Conservation (phyloP, 192 early-diverging fungal species). For the Backusella circina region DNA sequence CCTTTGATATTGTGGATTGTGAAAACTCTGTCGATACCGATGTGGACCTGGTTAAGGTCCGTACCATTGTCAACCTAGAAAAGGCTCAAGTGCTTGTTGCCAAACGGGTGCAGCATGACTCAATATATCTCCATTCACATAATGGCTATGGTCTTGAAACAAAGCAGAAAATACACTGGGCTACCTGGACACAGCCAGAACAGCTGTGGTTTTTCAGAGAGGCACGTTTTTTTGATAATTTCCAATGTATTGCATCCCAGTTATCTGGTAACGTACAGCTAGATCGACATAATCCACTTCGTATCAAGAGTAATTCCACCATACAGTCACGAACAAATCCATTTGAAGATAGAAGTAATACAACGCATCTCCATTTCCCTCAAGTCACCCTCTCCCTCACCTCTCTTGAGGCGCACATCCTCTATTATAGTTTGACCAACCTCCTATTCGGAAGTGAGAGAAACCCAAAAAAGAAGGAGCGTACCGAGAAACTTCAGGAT, state of each 20-base stretch:
- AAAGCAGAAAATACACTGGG: constrained; percentile 38
- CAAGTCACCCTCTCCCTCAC: constrained; percentile 65
- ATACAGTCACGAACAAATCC: background rate
- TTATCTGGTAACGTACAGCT: constrained; percentile 48
- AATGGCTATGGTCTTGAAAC: constrained; percentile 29
- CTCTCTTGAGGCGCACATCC: constrained; percentile 71
- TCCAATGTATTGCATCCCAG: constrained; percentile 55
- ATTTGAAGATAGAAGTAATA: constrained; percentile 57
- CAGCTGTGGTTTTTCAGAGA: constrained; percentile 51
- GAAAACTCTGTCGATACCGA: constrained; percentile 36
- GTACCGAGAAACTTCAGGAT: constrained; percentile 60
- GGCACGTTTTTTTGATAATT: constrained; percentile 31
- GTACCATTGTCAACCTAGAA: constrained; percentile 52
- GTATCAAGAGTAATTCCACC: constrained; percentile 43
- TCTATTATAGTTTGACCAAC: constrained; percentile 72
- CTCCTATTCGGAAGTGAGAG: background rate
- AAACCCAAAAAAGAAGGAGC: constrained; percentile 18
- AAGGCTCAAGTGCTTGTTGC: constrained; percentile 59
- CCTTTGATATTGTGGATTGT: constrained; percentile 49
- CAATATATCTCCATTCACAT: constrained; percentile 15
- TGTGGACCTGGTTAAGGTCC: constrained; percentile 47
- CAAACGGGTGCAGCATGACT: constrained; percentile 21
- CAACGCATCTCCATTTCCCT: constrained; percentile 65
- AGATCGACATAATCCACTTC: constrained; percentile 63
- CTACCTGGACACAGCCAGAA: constrained; percentile 65